Evolutionary conservation across 225 moss, liverwort and hornwort genomes (phyloP), one percentile per base, ranked within the genome.

Genomic region (Neckera pumila): DNA sequence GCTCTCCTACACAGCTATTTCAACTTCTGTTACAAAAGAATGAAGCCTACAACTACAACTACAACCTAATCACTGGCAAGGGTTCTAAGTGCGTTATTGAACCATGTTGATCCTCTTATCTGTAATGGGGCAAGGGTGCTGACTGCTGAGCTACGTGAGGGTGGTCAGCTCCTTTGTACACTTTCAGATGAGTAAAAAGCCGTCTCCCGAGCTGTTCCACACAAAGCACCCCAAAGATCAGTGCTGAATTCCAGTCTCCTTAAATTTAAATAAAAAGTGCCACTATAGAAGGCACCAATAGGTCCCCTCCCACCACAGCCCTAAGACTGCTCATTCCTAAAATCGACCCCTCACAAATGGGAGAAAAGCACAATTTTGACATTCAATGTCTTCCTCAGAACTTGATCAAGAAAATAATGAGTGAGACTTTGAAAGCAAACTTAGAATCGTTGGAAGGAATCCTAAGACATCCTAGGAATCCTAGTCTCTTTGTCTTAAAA

Each of bases 161-260:
- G 86, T 96, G 94, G 16, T 96, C 94, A 69, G 88, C 31, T 76
- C 95, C 95, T 65, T 90, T 64, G 80, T 96, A 96, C 66, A 96
- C 94, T 89, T 96, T 95, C 86, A 96, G 88, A 80, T 95, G 95
- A 43, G 95, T 95, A 66, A 95, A 95, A 61, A 96, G 81, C 80
- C 94, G 86, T 43, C 97, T 94, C 80, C 96, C 94, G 49, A 96
- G 84, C 95, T 97, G 96, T 81, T 89, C n/a, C 89, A 76, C 64
- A 36, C 71, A 73, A 72, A 12, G 43, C 47, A 43, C 61, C 28
- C 27, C 45, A 82, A 73, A 28, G 30, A 56, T 81, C 42, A 89
- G 30, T 45, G 84, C 78, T 42, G 18, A 28, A 53, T n/a, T 38
- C 13, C 17, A 65, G 31, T 61, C 45, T 59, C 54, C 40, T 79